Base-by-base conservation (phyloP, 257 asterid genomes). In the Paraleonurus japonicus region DNA sequence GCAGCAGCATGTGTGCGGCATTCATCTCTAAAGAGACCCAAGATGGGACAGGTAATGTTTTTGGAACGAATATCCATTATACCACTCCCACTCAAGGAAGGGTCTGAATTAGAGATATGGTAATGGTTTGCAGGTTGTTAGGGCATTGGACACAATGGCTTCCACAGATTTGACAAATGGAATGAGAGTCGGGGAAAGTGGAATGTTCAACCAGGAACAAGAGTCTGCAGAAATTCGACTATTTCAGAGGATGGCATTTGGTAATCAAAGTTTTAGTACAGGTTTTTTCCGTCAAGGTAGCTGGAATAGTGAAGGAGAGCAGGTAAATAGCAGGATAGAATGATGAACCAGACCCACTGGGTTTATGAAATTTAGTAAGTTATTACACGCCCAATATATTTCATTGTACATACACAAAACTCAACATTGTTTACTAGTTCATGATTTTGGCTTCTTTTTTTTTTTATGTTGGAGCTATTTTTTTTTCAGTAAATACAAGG, bases 121-220 rank as follows among this genome's bases (percentile, higher is more conserved):
- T 28, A 50, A 28, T 71, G 65, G 30, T 61, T 67, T 72, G 17
- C 82, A 92, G 98, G 87, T 90, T 11, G 83, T 83, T 78, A 84
- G 97, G 79, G 93, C 95, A 66, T 82, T 92, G 74, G 98, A 88
- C 70, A 78, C 70, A 7, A 70, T 87, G 84, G 83, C 82, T 37
- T 67, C 67, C 30, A 65, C 90, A 0, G 96, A 90, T 78, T 80
- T 90, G 74, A 67, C 90, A 28, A 92, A 90, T 20, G 98, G 97
- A 53, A 88, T 92, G 96, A 88, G 74, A 84, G 90, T 88, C 0
- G 98, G 98, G n/a, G 96, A 90, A 61, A 92, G 98, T 65, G 82
- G 77, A 77, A 81, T 89, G 73, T 80, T 73, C 47, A 81, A 82
- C 78, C 65, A 82, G 15, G 83, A 81, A 16, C 80, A 79, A 4